Conservation (phyloP, 345 rosid species). For the Aethionema arabicum region DNA sequence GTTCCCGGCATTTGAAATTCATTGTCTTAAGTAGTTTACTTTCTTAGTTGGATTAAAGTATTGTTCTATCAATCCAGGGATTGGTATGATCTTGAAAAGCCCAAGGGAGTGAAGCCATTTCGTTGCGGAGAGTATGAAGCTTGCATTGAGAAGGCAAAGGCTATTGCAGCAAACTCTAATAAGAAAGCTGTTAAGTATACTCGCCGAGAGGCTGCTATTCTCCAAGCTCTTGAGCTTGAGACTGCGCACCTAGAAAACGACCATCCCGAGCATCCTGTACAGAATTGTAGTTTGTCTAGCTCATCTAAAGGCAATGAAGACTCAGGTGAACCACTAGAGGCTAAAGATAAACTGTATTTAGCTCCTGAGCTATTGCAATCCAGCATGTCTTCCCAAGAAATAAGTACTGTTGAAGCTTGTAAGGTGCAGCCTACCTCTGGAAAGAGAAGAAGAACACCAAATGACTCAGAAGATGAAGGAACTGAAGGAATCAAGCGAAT, state of each 20-base stretch:
- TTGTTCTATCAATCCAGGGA: constrained; percentile 54
- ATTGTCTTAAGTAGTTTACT: neutral
- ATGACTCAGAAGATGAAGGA: constrained; percentile 98
- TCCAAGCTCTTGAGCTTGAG: constrained; percentile 91
- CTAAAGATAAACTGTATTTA: constrained; percentile 46
- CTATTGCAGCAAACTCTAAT: constrained; percentile 52
- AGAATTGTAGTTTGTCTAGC: constrained; percentile 36
- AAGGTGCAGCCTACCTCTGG: constrained; percentile 50
- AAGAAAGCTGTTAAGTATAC: constrained; percentile 82
- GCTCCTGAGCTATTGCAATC: constrained; percentile 68
- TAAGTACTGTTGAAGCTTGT: constrained; percentile 43
- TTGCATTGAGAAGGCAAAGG: constrained; percentile 85
- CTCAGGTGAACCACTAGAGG: constrained; percentile 39
- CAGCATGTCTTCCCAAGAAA: constrained; percentile 66
- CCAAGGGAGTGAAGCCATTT: constrained; percentile 92
- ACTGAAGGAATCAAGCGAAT: constrained; percentile 87
- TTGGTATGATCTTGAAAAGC: constrained; percentile 94
- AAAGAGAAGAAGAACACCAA: constrained; percentile 86
- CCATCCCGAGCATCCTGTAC: constrained; percentile 35
- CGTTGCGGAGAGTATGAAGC: constrained; percentile 93
- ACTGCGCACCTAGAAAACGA: constrained; percentile 62
- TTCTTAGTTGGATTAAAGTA: constrained; percentile 8
- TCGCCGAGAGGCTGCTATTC: constrained; percentile 92
- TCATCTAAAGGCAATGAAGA: constrained; percentile 51
- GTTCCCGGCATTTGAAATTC: too few species aligned